phyloP scores from a whole-genome alignment of 2,329 filamentous ascomycete species.

The Alternaria longipes region DNA sequence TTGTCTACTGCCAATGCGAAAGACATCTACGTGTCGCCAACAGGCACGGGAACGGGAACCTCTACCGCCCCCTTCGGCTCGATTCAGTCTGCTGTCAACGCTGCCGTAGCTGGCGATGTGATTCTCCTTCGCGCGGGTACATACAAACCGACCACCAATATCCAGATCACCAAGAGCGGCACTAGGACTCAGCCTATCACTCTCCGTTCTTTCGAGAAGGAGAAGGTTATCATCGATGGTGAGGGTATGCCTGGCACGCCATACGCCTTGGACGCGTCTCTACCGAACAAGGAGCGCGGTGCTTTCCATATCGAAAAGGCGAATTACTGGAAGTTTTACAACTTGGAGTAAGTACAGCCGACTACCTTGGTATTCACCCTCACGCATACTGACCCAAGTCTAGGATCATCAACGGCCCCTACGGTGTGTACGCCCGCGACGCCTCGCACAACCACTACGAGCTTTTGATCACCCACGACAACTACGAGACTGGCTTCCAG shows the following conservation, averaged over 20 bases:
- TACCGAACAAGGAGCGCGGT: conserved; percentile 54
- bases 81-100: conserved; percentile 59
- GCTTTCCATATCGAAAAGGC: conserved; percentile 60
- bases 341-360: conserved; percentile 36
- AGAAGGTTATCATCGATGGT: conserved; percentile 25
- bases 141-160: conserved; percentile 58
- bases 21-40: conserved; percentile 59
- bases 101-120: conserved; percentile 58
- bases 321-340: conserved; percentile 59
- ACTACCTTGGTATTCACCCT: accelerated
- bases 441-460: conserved; percentile 52
- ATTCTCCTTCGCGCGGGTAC: conserved; percentile 58
- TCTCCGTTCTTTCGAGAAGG: conserved; percentile 19
- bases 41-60: conserved; percentile 52
- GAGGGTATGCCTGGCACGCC: conserved; percentile 22
- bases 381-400: neutral
- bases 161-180: conserved; percentile 53
- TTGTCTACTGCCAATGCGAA: neutral
- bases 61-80: conserved; percentile 55
- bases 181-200: conserved; percentile 42
- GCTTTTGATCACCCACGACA: conserved; percentile 49
- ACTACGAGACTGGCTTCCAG: conserved; percentile 54
- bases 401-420: conserved; percentile 49
- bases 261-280: conserved; percentile 16
- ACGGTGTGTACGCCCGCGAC: conserved; percentile 50